Base-by-base conservation (phyloP, 768 basidiomycete species). In the Lanmaoa pseudosensibilis region DNA sequence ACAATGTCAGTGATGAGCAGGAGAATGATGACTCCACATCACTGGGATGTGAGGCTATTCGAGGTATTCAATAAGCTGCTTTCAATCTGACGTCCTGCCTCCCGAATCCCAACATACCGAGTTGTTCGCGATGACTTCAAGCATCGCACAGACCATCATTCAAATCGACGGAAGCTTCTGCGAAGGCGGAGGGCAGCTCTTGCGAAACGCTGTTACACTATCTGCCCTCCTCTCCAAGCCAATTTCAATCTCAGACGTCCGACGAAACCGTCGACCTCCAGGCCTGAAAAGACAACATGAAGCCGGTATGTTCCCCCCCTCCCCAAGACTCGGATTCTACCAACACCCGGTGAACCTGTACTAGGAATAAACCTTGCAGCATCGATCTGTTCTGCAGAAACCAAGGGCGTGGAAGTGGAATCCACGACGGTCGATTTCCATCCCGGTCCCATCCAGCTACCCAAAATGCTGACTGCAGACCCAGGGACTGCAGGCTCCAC, bases 211-310 rank as follows among this genome's bases (percentile, higher is more conserved):
- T 0, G 77, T 88, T 34, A 76, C 87, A 2, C 73, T 90, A 36
- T 82, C 90, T n/a, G 80, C 83, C 10, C 73, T 91, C 18, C 75
- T 90, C 16, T 72, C 72, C n/a, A 84, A 78, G 54, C 82, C 85
- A 2, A 74, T 90, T 27, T 72, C 74, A 5, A 82, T 91, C 46
- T 67, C 79, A 34, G 84, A 86, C 16, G 82, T 92, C 30, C 82
- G 90, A 32, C 72, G 72, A 46, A 77, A 77, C 25, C 78, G 90
- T 47, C 77, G 57, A 34, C 82, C 81, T 18, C 84, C 87, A 16
- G 90, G 89, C 1, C 73, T 92, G 37, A 87, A 81, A 65, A 83
- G 81, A 46, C 89, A 92, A 64, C 90, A 92, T 68, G 81, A 82
- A 47, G 81, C 85, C 61, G 89, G 88, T 83, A 39, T 23, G 55